A percentile compares a stretch with the other conserved stretches of the same genome.
phyloP scores from a whole-genome alignment of 495 filamentous ascomycete species.

The Xylaria intraflava region DNA sequence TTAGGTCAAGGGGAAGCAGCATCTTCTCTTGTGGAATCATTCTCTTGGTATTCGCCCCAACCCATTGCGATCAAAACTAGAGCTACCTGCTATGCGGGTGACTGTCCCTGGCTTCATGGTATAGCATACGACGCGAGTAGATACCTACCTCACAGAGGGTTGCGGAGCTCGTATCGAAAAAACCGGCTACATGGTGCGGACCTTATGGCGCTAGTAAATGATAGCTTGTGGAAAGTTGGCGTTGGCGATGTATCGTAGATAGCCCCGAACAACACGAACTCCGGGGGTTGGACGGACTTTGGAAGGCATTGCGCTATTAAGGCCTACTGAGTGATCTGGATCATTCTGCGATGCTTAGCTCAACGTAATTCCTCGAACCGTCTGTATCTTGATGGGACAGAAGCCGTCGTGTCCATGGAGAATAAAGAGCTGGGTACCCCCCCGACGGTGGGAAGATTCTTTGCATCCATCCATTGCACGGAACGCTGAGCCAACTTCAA shows the following conservation, averaged over 20 bases:
- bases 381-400: neutral
- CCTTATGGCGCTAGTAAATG: neutral
- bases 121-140: neutral
- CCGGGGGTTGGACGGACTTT: neutral
- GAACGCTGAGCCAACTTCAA: neutral
- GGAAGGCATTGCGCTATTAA: neutral
- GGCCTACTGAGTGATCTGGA: neutral
- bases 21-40: no score
- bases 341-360: neutral
- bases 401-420: neutral
- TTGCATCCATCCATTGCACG: no score
- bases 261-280: constrained; percentile 4
- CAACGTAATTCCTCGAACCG: neutral
- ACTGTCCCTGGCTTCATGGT: neutral
- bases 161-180: neutral
- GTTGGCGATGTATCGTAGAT: no score
- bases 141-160: neutral
- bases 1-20: no score
- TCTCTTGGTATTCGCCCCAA: no score
- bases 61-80: no score
- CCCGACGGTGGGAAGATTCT: no score
- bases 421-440: neutral
- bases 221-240: neutral
- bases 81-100: no score
- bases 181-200: neutral